Evolutionary conservation across 768 basidiomycete genomes (phyloP).

Genomic region (Boletus rubroflammeus): DNA sequence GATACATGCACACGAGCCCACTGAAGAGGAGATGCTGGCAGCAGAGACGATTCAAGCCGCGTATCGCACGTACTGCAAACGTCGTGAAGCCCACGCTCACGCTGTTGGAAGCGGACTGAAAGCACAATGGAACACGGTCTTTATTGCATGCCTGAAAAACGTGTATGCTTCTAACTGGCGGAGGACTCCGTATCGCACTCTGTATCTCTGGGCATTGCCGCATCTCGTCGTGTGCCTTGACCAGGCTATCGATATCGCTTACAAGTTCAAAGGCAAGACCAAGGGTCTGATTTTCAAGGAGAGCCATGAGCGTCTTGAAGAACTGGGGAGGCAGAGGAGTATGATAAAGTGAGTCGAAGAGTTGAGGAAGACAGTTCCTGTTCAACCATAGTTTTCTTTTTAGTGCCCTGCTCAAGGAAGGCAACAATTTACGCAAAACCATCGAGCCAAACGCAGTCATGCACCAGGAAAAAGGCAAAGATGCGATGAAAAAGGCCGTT

Average conservation of each 20-base stretch:
- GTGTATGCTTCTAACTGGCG: slow-evolving; percentile 30
- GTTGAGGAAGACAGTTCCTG: background rate
- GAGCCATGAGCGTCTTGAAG: slow-evolving; percentile 36
- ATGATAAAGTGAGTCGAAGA: slow-evolving; percentile 30
- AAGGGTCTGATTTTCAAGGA: slow-evolving; percentile 30
- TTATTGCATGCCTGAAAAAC: slow-evolving; percentile 27
- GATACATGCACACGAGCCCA: slow-evolving; percentile 17
- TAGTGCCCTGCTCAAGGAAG: slow-evolving; percentile 29
- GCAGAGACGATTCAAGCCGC: slow-evolving; percentile 23
- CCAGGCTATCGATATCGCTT: slow-evolving; percentile 21
- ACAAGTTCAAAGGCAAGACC: slow-evolving; percentile 29
- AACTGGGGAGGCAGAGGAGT: slow-evolving; percentile 28
- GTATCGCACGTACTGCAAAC: slow-evolving; percentile 9
- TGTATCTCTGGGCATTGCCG: slow-evolving; percentile 39
- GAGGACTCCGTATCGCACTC: slow-evolving; percentile 31
- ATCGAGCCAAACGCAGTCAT: slow-evolving; percentile 31
- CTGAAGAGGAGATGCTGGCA: slow-evolving; percentile 26
- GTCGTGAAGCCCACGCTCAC: background rate
- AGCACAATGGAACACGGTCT: slow-evolving; percentile 27
- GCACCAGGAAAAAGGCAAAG: slow-evolving; percentile 26
- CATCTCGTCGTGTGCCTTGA: slow-evolving; percentile 42
- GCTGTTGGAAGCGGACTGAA: slow-evolving; percentile 15
- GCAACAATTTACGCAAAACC: slow-evolving; percentile 26
- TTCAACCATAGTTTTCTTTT: background rate
- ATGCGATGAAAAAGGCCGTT: slow-evolving; percentile 27